A percentile compares a stretch with the other conserved stretches of the same genome.
These are phyloP conservation scores for Exophiala oligosperma DNA, from an alignment of 2,329 filamentous ascomycete species.

Conservation along the genomic window DNA sequence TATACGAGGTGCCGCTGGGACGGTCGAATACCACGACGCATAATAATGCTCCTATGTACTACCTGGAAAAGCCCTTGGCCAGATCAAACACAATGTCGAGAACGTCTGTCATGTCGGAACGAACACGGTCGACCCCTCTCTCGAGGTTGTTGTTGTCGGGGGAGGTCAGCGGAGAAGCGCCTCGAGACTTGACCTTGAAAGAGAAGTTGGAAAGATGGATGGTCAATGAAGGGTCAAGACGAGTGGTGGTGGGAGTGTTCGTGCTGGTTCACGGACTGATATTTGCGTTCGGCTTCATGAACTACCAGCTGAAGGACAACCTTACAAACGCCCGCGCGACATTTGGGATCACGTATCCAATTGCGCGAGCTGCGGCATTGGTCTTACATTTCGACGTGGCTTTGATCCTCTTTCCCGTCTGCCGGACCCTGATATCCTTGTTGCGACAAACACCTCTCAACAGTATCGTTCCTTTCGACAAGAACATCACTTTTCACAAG, in stretches of 20 bases:
- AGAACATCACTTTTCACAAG: conserved; percentile 70
- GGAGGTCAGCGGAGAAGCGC: conserved; percentile 74
- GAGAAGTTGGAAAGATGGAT: conserved; percentile 84
- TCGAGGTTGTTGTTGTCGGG: conserved; percentile 81
- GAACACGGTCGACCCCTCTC: conserved; percentile 78
- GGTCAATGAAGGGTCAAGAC: conserved; percentile 82
- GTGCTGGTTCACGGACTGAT: conserved; percentile 72
- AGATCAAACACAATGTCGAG: conserved; percentile 24
- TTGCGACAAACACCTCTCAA: conserved; percentile 78
- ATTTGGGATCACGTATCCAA: conserved; percentile 74
- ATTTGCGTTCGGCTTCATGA: conserved; percentile 76
- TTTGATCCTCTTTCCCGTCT: conserved; percentile 70
- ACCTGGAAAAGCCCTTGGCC: conserved; percentile 29
- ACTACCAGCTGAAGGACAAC: conserved; percentile 76
- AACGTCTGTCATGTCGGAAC: conserved; percentile 49
- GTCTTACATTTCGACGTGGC: conserved; percentile 80
- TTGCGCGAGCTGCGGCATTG: conserved; percentile 73
- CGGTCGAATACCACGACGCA: conserved; percentile 28
- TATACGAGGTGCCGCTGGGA: conserved; percentile 27
- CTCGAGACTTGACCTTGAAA: conserved; percentile 65
- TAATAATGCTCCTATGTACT: conserved; percentile 28
- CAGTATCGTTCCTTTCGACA: conserved; percentile 74
- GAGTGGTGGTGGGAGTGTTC: conserved; percentile 79
- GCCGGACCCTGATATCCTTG: conserved; percentile 79
- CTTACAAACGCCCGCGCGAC: conserved; percentile 63